Percentiles rank a stretch among this genome's conserved stretches.
phyloP scores from a whole-genome alignment of 2,329 filamentous ascomycete species.

The Fusarium dlaminii region DNA sequence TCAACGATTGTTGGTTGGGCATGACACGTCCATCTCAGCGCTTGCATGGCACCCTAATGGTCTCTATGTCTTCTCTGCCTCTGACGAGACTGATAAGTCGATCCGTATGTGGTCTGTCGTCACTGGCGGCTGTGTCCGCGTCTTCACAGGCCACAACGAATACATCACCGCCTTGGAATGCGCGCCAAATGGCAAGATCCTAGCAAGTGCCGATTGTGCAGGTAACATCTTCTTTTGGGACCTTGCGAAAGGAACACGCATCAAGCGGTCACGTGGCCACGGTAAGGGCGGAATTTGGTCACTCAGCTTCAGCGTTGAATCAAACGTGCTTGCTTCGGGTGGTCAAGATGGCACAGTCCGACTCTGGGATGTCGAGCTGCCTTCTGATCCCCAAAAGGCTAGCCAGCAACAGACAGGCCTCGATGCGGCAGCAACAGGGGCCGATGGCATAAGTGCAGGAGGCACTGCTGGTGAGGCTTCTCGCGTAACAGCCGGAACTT shows the following conservation, averaged over 20 bases:
- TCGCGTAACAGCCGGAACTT: slow-evolving; percentile 38
- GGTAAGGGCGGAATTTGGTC: slow-evolving; percentile 94
- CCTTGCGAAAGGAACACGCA: slow-evolving; percentile 81
- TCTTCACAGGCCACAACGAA: slow-evolving; percentile 91
- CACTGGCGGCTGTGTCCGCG: slow-evolving; percentile 85
- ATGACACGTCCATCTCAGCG: slow-evolving; percentile 91
- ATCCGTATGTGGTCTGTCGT: slow-evolving; percentile 98
- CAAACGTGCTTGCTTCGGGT: slow-evolving; percentile 86
- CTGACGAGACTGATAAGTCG: slow-evolving; percentile 84
- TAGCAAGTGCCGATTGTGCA: slow-evolving; percentile 89
- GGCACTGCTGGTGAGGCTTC: slow-evolving; percentile 44
- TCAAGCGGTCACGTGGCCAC: slow-evolving; percentile 94
- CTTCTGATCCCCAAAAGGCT: slow-evolving; percentile 71
- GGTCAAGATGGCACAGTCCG: slow-evolving; percentile 93
- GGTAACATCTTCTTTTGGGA: slow-evolving; percentile 97
- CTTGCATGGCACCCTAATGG: slow-evolving; percentile 96
- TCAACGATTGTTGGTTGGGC: slow-evolving; percentile 87
- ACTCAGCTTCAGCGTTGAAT: slow-evolving; percentile 92
- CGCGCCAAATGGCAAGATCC: slow-evolving; percentile 84
- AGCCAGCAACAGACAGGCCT: slow-evolving; percentile 56
- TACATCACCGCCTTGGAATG: slow-evolving; percentile 87
- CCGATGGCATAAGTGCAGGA: slow-evolving; percentile 52
- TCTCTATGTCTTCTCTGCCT: slow-evolving; percentile 91
- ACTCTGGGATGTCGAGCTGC: slow-evolving; percentile 87
- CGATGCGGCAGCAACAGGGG: slow-evolving; percentile 54